phyloP scores from a whole-genome alignment of 2,329 filamentous ascomycete genomes.

The Arthrocladium fulminans region DNA sequence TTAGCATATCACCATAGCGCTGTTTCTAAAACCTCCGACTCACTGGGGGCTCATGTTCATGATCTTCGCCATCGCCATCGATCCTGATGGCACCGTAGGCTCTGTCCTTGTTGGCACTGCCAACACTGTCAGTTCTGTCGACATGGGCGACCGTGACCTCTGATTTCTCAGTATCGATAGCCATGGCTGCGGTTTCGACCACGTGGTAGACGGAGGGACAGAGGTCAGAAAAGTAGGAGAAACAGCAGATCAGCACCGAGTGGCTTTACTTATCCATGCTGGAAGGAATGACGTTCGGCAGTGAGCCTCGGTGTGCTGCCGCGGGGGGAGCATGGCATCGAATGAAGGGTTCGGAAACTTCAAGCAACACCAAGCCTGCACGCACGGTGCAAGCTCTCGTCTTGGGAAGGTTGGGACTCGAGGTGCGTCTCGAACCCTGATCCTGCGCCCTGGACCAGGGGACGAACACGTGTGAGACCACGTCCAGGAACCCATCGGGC shows the following conservation, averaged over 20 bases:
- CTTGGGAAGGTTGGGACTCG: background rate
- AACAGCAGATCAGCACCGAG: no score
- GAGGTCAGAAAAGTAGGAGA: no score
- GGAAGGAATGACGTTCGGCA: no score
- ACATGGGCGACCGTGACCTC: background rate
- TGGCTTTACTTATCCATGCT: no score
- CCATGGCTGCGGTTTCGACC: no score
- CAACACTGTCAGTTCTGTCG: background rate
- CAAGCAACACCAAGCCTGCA: background rate
- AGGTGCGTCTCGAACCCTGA: background rate
- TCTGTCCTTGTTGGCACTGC: background rate
- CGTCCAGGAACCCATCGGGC: background rate
- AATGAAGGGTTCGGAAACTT: background rate
- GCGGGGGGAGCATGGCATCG: background rate
- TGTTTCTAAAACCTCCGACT: constrained; percentile 10
- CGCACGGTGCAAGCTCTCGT: background rate
- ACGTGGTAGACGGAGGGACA: no score
- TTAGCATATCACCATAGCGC: background rate
- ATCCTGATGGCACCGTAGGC: background rate
- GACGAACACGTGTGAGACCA: background rate
- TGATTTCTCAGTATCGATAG: background rate
- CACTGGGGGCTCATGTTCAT: constrained; percentile 41
- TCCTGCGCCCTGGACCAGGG: background rate
- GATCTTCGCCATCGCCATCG: constrained; percentile 40
- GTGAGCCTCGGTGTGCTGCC: no score